phyloP scores from a whole-genome alignment of 139 green algal species.

The Coccomyxa sp. region DNA sequence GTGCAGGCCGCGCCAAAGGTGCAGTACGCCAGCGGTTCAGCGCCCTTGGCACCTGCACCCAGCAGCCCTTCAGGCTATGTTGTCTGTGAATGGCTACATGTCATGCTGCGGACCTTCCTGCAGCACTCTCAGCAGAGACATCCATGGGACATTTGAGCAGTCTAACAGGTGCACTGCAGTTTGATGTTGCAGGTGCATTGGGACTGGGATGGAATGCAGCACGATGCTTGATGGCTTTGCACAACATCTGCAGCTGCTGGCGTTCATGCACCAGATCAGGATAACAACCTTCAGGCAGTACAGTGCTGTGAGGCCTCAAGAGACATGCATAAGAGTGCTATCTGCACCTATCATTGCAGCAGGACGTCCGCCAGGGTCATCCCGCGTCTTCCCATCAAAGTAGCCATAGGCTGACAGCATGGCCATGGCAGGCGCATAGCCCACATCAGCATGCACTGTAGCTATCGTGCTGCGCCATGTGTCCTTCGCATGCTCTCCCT shows the following conservation, averaged over 20 bases:
- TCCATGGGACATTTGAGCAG: no score
- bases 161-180: no score
- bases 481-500: neutral
- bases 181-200: no score
- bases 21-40: conserved; percentile 31
- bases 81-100: neutral
- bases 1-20: conserved; percentile 51
- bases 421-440: conserved; percentile 13
- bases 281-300: neutral
- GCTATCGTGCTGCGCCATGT: conserved; percentile 18
- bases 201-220: neutral
- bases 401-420: conserved; percentile 37
- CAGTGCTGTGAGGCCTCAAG: neutral
- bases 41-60: neutral
- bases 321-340: neutral
- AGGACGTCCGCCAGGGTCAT: neutral
- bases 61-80: neutral
- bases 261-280: neutral
- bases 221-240: neutral
- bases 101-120: neutral
- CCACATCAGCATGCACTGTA: conserved; percentile 10
- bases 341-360: neutral
- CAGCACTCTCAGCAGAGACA: neutral
- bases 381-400: conserved; percentile 25
- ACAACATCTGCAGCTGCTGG: neutral